phyloP scores from a whole-genome alignment of 2,329 filamentous ascomycete species.

The Fusarium sp. region DNA sequence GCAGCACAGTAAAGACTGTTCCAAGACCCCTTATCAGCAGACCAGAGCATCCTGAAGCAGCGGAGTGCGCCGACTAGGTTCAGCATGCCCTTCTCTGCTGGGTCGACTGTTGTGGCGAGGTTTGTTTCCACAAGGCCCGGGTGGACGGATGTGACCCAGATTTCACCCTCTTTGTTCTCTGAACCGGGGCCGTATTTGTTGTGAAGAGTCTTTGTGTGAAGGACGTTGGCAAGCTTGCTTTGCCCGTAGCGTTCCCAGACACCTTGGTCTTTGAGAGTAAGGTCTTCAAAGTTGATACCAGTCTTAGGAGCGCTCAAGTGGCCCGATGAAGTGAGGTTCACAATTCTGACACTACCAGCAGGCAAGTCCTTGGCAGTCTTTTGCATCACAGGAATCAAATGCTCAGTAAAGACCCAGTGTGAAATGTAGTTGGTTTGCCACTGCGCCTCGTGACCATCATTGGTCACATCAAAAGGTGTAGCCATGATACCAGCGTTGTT shows the following conservation, averaged over 20 bases:
- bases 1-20: conserved; percentile 35
- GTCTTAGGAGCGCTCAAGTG: conserved; percentile 24
- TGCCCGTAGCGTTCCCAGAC: conserved; percentile 27
- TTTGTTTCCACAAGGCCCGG: conserved; percentile 32
- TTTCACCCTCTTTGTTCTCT: conserved; percentile 7
- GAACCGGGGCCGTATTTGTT: conserved; percentile 29
- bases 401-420: conserved; percentile 29
- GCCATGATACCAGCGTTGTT: conserved; percentile 38
- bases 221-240: conserved; percentile 34
- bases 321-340: conserved; percentile 32
- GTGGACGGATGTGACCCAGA: conserved; percentile 30
- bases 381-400: conserved; percentile 29
- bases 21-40: conserved; percentile 31
- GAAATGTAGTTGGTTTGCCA: conserved; percentile 38
- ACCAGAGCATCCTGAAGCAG: background rate
- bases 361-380: conserved; percentile 14
- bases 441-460: conserved; percentile 26
- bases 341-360: conserved; percentile 19
- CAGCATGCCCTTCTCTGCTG: background rate
- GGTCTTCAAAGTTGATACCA: conserved; percentile 24
- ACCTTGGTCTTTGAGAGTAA: background rate
- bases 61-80: background rate
- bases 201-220: conserved; percentile 26
- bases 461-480: conserved; percentile 16
- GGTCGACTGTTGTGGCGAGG: background rate